Base-by-base conservation (phyloP, 1,139 yeast genomes). In the Suhomyces bribrorum region DNA sequence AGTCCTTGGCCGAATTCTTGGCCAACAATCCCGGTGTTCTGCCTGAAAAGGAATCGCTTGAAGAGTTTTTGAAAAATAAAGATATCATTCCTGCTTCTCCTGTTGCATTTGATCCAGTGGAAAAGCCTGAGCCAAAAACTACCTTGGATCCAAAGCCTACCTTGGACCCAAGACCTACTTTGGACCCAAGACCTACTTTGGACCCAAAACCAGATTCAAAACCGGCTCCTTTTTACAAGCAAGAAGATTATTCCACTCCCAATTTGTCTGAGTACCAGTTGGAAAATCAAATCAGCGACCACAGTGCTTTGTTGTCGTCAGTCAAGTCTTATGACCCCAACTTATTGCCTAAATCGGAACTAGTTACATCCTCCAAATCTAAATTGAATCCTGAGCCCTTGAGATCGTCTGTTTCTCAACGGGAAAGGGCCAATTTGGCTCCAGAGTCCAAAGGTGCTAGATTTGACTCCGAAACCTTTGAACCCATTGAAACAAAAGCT, bases 221-320 rank as follows among this genome's bases (percentile, higher is more conserved):
- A 15, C 8, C 46, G 15, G 26, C 44, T 13, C 34, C 40, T 5
- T 43, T 60, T 32, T 58, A 59, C 39, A 52, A 52, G 33, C 59
- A 54, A 36, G 60, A 54, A 12, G 63, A 55, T 37, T 70, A 66
- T 49, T 67, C 75, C 9, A 69, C 73, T n/a, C 77, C 77, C 12
- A 71, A 73, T 48, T 59, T 73, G 36, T 69, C 76, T 0, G 75
- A 73, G 47, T 73, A 65, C 49, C 77, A 73, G 53, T 57, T 73
- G 46, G 70, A 64, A 15, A 55, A 73, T 46, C 66, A 67, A 36
- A 70, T 73, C 48, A 57, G 54, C 25, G 62, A 61, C 43, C 76
- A 71, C 45, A 49, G 56, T 22, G 69, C 65, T 38, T 61, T 73
- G 36, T 56, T 73, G 43, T 29, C 57, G 34, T 62, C 58, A 14